Conservation (phyloP, 768 basidiomycete species). For the Rhodocollybia butyracea region DNA sequence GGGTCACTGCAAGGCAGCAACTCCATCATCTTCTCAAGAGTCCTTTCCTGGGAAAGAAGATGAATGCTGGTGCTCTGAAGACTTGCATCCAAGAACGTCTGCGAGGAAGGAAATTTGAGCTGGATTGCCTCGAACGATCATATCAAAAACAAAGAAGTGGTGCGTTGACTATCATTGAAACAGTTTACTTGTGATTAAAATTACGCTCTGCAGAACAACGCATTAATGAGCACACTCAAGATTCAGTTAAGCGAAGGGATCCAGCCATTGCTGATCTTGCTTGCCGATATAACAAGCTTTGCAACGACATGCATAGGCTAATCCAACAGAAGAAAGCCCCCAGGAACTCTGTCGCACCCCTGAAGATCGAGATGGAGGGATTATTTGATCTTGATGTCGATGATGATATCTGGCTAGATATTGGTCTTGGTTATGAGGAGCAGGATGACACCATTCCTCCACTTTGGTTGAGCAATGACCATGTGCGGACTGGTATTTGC, state of each 20-base stretch:
- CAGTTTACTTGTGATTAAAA: too few relatives aligned
- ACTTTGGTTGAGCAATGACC: slow-evolving; percentile 17
- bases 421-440: slow-evolving; percentile 20
- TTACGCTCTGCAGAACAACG: slow-evolving; percentile 16
- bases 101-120: slow-evolving; percentile 15
- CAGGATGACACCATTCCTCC: slow-evolving; percentile 9
- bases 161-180: too few relatives aligned
- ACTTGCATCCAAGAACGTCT: slow-evolving; percentile 13
- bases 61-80: slow-evolving; percentile 21
- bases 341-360: slow-evolving; percentile 13
- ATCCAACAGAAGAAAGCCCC: slow-evolving; percentile 17
- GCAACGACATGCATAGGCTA: slow-evolving; percentile 14
- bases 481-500: slow-evolving; percentile 13
- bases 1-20: not conserved
- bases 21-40: slow-evolving; percentile 10
- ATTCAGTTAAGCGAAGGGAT: slow-evolving; percentile 12
- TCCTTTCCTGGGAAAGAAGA: not conserved
- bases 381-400: slow-evolving; percentile 26
- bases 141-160: too few relatives aligned
- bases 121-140: too few relatives aligned
- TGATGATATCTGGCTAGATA: slow-evolving; percentile 27
- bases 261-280: slow-evolving; percentile 14
- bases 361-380: slow-evolving; percentile 12
- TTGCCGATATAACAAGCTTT: slow-evolving; percentile 18
- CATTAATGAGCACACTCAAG: slow-evolving; percentile 13